These are phyloP conservation scores for Yarrowia keelungensis DNA, from an alignment of 805 yeast genomes.

Conservation along the genomic window DNA sequence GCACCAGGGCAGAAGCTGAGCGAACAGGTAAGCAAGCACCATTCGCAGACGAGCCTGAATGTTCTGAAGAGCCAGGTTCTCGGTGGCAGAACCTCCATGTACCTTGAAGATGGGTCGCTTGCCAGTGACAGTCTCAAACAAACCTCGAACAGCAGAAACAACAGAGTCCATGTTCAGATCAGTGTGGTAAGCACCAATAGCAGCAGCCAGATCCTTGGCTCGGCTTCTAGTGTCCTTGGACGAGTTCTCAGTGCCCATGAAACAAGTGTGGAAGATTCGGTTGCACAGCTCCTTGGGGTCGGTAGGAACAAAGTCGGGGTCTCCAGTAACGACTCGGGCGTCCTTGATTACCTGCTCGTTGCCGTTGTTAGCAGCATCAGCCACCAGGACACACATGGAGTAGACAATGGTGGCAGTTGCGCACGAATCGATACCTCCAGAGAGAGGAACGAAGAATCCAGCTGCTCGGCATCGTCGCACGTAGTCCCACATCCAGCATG, in stretches of 20 bases:
- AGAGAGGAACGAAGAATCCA: constrained; percentile 90
- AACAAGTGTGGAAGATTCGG: constrained; percentile 83
- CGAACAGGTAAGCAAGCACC: constrained; percentile 93
- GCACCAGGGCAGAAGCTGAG: constrained; percentile 95
- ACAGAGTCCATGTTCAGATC: constrained; percentile 90
- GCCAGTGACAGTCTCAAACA: constrained; percentile 91
- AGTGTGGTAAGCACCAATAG: constrained; percentile 87
- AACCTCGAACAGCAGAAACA: constrained; percentile 72
- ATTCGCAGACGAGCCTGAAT: constrained; percentile 95
- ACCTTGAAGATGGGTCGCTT: constrained; percentile 86
- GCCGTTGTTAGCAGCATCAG: constrained; percentile 69
- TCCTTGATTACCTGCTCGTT: constrained; percentile 79
- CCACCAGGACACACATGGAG: constrained; percentile 90
- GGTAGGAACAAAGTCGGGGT: constrained; percentile 66
- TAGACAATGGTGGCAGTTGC: constrained; percentile 95
- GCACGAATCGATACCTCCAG: constrained; percentile 98
- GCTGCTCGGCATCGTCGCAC: constrained; percentile 87
- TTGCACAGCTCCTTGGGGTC: constrained; percentile 78
- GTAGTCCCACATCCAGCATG: constrained; percentile 99
- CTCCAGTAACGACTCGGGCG: constrained; percentile 69
- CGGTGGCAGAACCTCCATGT: constrained; percentile 91
- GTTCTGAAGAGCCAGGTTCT: constrained; percentile 92
- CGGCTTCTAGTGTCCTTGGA: constrained; percentile 84
- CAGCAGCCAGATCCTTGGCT: constrained; percentile 74
- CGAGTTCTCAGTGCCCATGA: constrained; percentile 96